phyloP scores from a whole-genome alignment of 805 yeast genomes.

The Lachancea nothofagi region DNA sequence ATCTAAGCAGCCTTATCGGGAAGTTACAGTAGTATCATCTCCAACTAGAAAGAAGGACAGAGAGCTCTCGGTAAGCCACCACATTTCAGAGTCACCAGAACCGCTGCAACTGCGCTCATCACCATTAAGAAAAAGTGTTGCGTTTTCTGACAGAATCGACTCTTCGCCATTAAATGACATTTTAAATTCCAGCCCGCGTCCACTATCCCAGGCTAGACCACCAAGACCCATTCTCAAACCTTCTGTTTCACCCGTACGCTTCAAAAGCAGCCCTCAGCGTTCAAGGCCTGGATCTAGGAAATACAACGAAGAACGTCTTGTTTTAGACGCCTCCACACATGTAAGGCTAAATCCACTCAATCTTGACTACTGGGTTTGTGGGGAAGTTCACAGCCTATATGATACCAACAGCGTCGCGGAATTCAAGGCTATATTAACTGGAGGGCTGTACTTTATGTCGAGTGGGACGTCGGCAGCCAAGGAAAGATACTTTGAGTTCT shows the following conservation, averaged over 20 bases:
- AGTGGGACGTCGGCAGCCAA: slow-evolving; percentile 1
- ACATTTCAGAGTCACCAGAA: not conserved
- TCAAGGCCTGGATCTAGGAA: not conserved
- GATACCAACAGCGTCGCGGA: slow-evolving; percentile 20
- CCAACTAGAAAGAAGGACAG: slow-evolving; percentile 1
- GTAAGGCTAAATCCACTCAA: not conserved
- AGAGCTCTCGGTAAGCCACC: not conserved
- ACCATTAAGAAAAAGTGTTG: slow-evolving; percentile 25
- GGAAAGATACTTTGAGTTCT: slow-evolving; percentile 26
- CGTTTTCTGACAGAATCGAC: slow-evolving; percentile 29
- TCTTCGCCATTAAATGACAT: slow-evolving; percentile 20
- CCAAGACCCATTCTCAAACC: slow-evolving; percentile 25
- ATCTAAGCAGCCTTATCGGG: not conserved
- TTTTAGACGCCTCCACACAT: not conserved
- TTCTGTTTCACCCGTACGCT: slow-evolving; percentile 1
- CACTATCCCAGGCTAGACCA: slow-evolving; percentile 17
- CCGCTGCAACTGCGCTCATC: slow-evolving; percentile 11
- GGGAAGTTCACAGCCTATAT: slow-evolving; percentile 26
- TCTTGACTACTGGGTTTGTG: slow-evolving; percentile 25
- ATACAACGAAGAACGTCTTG: not conserved
- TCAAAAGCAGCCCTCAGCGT: slow-evolving; percentile 4
- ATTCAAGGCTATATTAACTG: slow-evolving; percentile 21
- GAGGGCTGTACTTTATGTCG: slow-evolving; percentile 24
- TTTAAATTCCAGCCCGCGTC: slow-evolving; percentile 20
- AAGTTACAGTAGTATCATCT: not conserved